Evolutionary conservation across 441 rosid species (phyloP), one percentile per base, ranked within the genome.

Genomic region (Gossypium lobatum): DNA sequence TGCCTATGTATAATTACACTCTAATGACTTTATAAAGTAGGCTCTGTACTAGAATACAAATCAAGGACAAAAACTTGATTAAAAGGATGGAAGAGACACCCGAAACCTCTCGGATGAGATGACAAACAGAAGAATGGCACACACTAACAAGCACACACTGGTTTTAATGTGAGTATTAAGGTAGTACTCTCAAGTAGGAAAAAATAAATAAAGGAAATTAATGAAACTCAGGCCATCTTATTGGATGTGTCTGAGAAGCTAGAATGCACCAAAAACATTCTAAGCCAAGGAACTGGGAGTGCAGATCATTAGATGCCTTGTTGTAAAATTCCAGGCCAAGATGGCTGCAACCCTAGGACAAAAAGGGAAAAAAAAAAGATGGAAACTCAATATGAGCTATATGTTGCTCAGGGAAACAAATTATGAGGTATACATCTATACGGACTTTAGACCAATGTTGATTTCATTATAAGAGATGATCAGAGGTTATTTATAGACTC

Each of bases 211-310:
- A 64, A 70, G 62, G 42, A 82, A 75, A 79, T 75, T 75, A 66
- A 65, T 61, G 69, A 63, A 31, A 74, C 91, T 82, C 93, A 80
- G 86, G 78, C 62, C 87, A 79, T 80, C 66, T 64, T 76, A 67
- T 83, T 80, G 80, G 87, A 83, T 81, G 85, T 80, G 83, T 80
- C 86, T 76, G 83, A 84, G 91, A 80, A 75, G 83, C 87, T 82
- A 87, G 93, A 88, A 88, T 88, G 97, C 79, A 81, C 93, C 93
- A 42, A 84, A 34, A 76, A 82, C 91, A 91, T 80, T 87, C 91
- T 80, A 85, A 87, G 80, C 73, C 69, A 74, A 78, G 72, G 73
- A 77, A 77, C 69, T 73, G 54, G 79, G 85, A 85, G 76, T 88
- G 97, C 97, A 92, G 91, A 85, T 83, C 86, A 78, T 80, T 78